Evolutionary conservation across 768 basidiomycete genomes (phyloP).

Genomic region (Clitopilus hobsonii): DNA sequence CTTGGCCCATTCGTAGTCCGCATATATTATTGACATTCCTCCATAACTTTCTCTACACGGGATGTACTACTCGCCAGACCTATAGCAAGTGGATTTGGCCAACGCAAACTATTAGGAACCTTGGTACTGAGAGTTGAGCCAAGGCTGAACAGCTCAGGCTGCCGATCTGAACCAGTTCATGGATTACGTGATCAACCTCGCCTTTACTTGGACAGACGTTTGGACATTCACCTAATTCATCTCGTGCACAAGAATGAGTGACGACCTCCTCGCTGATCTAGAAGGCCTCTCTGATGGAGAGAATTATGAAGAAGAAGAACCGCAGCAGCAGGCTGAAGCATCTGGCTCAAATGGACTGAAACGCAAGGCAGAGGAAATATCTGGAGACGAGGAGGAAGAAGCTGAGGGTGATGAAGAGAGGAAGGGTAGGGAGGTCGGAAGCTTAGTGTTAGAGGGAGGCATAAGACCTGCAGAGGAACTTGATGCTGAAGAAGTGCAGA

Average conservation of each 20-base stretch:
- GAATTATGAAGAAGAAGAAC: slow-evolving; percentile 37
- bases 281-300: slow-evolving; percentile 78
- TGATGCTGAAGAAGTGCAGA: slow-evolving; percentile 89
- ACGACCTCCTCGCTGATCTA: slow-evolving; percentile 90
- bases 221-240: too few species aligned
- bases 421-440: slow-evolving; percentile 40
- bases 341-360: slow-evolving; percentile 41
- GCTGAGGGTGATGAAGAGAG: slow-evolving; percentile 41
- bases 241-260: slow-evolving; percentile 49
- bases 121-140: too few species aligned
- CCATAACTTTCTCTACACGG: too few species aligned
- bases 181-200: not conserved
- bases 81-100: too few species aligned
- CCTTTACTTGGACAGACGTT: too few species aligned
- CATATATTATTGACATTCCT: not conserved
- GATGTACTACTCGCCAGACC: too few species aligned
- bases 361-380: slow-evolving; percentile 63
- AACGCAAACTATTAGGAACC: too few species aligned
- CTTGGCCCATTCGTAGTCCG: not conserved
- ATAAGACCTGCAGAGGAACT: slow-evolving; percentile 93
- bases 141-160: too few species aligned
- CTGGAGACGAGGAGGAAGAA: slow-evolving; percentile 49
- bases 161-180: not conserved
- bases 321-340: slow-evolving; percentile 10
- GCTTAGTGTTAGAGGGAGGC: slow-evolving; percentile 80